A percentile compares a stretch with the other conserved stretches of the same genome.
Evolutionary conservation across 257 asterid genomes (phyloP).

Genomic region (Striga asiatica): DNA sequence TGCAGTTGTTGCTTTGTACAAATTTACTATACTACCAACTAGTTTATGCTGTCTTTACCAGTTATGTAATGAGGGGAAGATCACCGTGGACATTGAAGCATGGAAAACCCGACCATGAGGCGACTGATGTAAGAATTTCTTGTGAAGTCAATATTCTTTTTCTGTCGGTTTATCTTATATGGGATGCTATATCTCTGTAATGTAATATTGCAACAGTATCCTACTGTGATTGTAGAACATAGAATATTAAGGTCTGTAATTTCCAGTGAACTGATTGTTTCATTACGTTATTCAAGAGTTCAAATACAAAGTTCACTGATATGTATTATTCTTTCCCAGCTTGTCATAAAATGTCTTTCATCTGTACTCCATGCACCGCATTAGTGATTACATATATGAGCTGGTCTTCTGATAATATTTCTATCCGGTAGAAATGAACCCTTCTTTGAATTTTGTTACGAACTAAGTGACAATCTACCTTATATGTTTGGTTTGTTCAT

Average conservation of each 20-base stretch:
- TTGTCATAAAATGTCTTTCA: too few species aligned
- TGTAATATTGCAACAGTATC: not conserved
- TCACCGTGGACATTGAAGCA: conserved; percentile 91
- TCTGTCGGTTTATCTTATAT: not conserved
- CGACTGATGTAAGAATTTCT: conserved; percentile 52
- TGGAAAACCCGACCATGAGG: conserved; percentile 87
- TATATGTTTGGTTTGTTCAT: too few species aligned
- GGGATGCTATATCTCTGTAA: not conserved
- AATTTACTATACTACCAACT: conserved; percentile 1
- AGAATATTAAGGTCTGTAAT: not conserved
- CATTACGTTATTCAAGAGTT: too few species aligned
- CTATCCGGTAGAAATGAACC: too few species aligned
- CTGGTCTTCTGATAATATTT: too few species aligned
- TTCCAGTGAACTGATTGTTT: too few species aligned
- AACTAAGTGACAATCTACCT: too few species aligned
- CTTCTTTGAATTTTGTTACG: too few species aligned
- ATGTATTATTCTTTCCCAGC: too few species aligned
- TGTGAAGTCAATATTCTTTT: not conserved
- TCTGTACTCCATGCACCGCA: too few species aligned
- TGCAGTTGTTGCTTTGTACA: not conserved
- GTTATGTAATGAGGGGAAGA: conserved; percentile 76
- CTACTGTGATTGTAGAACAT: not conserved
- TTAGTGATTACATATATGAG: too few species aligned
- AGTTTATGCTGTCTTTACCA: conserved; percentile 23
- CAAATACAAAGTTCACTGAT: too few species aligned